Conservation (phyloP, 257 asterid species). For the Paraleonurus japonicus region DNA sequence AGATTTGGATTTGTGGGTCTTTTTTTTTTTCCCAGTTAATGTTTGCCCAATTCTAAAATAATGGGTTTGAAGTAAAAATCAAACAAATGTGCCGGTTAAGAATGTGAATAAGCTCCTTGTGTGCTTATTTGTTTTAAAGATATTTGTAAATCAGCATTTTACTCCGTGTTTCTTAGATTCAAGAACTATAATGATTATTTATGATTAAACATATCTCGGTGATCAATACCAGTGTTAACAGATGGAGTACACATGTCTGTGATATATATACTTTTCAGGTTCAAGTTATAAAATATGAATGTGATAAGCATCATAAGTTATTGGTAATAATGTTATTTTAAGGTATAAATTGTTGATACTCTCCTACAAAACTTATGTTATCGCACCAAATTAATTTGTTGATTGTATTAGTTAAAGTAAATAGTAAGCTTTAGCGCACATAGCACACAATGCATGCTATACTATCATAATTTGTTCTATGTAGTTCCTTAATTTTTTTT, state of each 20-base stretch:
- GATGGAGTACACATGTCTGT: constrained; percentile 5
- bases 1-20: not conserved
- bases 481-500: constrained; percentile 7
- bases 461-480: not conserved
- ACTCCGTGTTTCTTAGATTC: not conserved
- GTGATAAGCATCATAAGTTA: not conserved
- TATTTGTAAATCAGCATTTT: constrained; percentile 9
- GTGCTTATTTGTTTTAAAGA: not conserved
- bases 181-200: not conserved
- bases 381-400: not conserved
- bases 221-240: constrained; percentile 15
- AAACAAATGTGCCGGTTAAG: not conserved
- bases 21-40: not conserved
- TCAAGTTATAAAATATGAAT: not conserved
- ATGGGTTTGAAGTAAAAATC: not conserved
- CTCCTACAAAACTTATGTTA: not conserved
- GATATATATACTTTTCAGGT: not conserved
- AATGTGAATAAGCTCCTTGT: not conserved
- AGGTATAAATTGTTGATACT: not conserved
- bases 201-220: constrained; percentile 9
- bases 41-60: not conserved
- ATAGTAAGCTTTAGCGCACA: not conserved
- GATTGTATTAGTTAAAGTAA: not conserved
- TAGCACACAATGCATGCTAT: not conserved
- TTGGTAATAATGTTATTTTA: not conserved